Percentiles rank a stretch among this genome's conserved stretches.
Evolutionary conservation across 2,329 filamentous ascomycete genomes (phyloP).

Genomic region (Kalaharituber pfeilii): DNA sequence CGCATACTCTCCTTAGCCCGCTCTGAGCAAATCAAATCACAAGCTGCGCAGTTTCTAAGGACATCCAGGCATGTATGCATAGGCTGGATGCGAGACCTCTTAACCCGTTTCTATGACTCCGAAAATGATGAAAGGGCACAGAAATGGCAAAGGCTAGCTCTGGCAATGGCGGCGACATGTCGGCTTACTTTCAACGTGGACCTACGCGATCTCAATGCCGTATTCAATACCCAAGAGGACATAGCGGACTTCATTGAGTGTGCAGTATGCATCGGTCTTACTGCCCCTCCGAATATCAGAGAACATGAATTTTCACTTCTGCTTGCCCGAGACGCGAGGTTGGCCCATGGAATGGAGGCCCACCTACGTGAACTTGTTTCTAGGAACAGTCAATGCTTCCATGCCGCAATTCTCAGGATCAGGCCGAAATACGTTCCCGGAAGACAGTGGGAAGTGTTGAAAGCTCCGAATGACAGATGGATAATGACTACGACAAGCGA

Average conservation of each 20-base stretch:
- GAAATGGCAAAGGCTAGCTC: slow-evolving; percentile 7
- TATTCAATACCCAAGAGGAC: slow-evolving; percentile 23
- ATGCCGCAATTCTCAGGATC: slow-evolving; percentile 20
- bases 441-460: background rate
- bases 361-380: slow-evolving; percentile 16
- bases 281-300: slow-evolving; percentile 2
- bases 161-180: slow-evolving; percentile 17
- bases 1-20: background rate
- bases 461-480: background rate
- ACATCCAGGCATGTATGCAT: slow-evolving; percentile 10
- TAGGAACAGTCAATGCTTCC: slow-evolving; percentile 14
- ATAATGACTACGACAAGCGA: background rate
- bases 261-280: slow-evolving; percentile 19
- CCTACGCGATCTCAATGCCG: slow-evolving; percentile 16
- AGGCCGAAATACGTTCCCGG: slow-evolving; percentile 23
- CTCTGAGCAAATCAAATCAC: slow-evolving; percentile 6
- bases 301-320: slow-evolving; percentile 6
- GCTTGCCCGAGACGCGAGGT: slow-evolving; percentile 20
- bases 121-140: slow-evolving; percentile 6
- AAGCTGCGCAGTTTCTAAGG: slow-evolving; percentile 12
- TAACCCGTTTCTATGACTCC: slow-evolving; percentile 5
- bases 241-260: slow-evolving; percentile 28
- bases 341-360: slow-evolving; percentile 15
- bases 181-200: slow-evolving; percentile 22
- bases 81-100: slow-evolving; percentile 16